phyloP scores from a whole-genome alignment of 176 grass and related monocot genomes.

The Cymbopogon citratus region DNA sequence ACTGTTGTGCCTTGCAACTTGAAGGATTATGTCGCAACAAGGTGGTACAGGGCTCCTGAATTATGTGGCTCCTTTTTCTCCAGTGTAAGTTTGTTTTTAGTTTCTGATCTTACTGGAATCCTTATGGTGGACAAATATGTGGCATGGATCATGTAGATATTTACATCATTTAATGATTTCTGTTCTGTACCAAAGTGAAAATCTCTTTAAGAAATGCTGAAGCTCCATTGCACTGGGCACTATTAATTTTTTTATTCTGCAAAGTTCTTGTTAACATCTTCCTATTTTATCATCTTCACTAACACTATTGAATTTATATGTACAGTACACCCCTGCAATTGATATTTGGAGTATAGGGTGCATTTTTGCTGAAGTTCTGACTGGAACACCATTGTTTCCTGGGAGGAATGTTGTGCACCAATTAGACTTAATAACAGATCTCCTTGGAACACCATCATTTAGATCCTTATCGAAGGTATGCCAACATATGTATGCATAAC shows the following conservation, averaged over 20 bases:
- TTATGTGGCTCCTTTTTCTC: conserved; percentile 94
- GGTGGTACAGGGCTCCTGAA: conserved; percentile 97
- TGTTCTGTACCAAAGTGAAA: neutral
- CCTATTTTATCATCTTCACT: neutral
- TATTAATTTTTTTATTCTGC: neutral
- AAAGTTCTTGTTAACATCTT: conserved; percentile 13
- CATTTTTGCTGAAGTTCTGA: conserved; percentile 87
- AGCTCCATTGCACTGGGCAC: neutral
- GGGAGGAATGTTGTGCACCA: conserved; percentile 92
- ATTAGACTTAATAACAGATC: conserved; percentile 81
- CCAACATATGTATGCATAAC: neutral
- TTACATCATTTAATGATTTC: neutral
- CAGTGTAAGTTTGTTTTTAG: conserved; percentile 52
- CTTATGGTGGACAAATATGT: neutral
- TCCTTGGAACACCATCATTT: conserved; percentile 58
- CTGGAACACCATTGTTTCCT: conserved; percentile 61
- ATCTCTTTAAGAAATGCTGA: conserved; percentile 7
- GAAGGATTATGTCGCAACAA: conserved; percentile 98
- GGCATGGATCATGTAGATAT: neutral
- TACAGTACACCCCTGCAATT: conserved; percentile 38
- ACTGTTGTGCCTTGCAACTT: conserved; percentile 20
- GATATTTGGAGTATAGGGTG: conserved; percentile 98
- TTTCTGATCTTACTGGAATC: neutral
- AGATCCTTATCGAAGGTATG: conserved; percentile 58
- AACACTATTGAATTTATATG: neutral